Percentiles rank a stretch among this genome's conserved stretches.
Conservation (phyloP, 1,139 yeast genomes). For the Suhomyces bribrorum region DNA sequence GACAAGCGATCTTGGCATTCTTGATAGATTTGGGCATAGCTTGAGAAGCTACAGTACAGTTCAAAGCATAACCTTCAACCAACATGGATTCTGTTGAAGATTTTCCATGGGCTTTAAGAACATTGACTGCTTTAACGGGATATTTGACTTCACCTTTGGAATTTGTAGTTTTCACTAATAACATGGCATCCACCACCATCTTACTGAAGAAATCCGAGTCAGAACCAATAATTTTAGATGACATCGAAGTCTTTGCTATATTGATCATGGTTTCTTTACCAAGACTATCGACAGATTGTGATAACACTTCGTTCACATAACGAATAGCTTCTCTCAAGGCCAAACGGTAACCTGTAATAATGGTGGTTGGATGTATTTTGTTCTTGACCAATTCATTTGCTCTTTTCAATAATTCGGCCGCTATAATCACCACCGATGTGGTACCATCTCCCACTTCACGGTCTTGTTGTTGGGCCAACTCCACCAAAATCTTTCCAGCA, state of each 20-base stretch:
- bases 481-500: slow-evolving; percentile 95
- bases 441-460: slow-evolving; percentile 99
- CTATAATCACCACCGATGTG: slow-evolving; percentile 93
- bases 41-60: slow-evolving; percentile 96
- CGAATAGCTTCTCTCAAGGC: slow-evolving; percentile 92
- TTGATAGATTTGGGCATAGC: slow-evolving; percentile 83
- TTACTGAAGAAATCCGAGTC: slow-evolving; percentile 88
- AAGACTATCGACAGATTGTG: slow-evolving; percentile 74
- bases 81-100: slow-evolving; percentile 83
- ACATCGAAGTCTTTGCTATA: slow-evolving; percentile 97
- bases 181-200: slow-evolving; percentile 93
- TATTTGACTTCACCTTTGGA: slow-evolving; percentile 86
- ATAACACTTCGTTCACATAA: slow-evolving; percentile 81
- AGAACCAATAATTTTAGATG: slow-evolving; percentile 94
- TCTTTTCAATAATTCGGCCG: slow-evolving; percentile 86
- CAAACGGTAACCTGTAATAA: slow-evolving; percentile 92
- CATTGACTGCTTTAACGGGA: slow-evolving; percentile 97
- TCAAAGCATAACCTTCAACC: slow-evolving; percentile 92
- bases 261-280: slow-evolving; percentile 83
- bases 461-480: slow-evolving; percentile 98
- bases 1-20: slow-evolving; percentile 84
- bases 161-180: slow-evolving; percentile 91
- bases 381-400: slow-evolving; percentile 94
- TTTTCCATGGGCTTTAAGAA: slow-evolving; percentile 95
- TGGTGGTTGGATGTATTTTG: slow-evolving; percentile 96